Percentiles rank a stretch among this genome's conserved stretches.
Evolutionary conservation across 2,329 filamentous ascomycete genomes (phyloP).

Genomic region (Aspergillus costaricaensis): DNA sequence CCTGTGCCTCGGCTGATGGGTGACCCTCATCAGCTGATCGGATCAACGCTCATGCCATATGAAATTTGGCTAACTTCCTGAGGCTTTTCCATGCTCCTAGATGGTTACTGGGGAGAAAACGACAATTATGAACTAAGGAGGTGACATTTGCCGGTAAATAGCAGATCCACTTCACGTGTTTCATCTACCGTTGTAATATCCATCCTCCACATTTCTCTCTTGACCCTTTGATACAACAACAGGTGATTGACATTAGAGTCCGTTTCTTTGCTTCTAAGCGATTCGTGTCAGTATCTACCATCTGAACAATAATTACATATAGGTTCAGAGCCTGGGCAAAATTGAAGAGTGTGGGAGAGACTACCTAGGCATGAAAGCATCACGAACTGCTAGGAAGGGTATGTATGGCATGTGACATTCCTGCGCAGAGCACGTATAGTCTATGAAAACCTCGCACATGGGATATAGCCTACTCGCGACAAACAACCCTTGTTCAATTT

Average conservation of each 20-base stretch:
- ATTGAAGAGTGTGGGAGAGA: too few species aligned
- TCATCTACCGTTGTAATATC: not conserved
- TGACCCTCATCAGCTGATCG: not conserved
- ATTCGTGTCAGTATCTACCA: too few species aligned
- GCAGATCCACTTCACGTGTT: not conserved
- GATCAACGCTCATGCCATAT: not conserved
- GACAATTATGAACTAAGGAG: not conserved
- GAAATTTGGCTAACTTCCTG: not conserved
- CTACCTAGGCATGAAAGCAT: too few species aligned
- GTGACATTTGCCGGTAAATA: not conserved
- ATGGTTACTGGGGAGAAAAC: not conserved
- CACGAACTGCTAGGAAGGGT: too few species aligned
- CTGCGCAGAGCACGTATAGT: too few species aligned
- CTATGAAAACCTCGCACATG: too few species aligned
- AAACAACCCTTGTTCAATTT: too few species aligned
- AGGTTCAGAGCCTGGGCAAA: too few species aligned
- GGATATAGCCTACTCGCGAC: too few species aligned
- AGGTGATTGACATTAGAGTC: too few species aligned
- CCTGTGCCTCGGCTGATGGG: constrained; percentile 36
- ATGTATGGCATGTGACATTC: too few species aligned
- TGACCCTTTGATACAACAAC: not conserved
- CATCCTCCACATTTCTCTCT: not conserved
- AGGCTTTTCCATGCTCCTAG: not conserved
- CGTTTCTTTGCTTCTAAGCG: not conserved
- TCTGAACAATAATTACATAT: too few species aligned